These are phyloP conservation scores for Cylindricascospora bacillispora DNA, from an alignment of 1,139 yeast species.

Conservation along the genomic window DNA sequence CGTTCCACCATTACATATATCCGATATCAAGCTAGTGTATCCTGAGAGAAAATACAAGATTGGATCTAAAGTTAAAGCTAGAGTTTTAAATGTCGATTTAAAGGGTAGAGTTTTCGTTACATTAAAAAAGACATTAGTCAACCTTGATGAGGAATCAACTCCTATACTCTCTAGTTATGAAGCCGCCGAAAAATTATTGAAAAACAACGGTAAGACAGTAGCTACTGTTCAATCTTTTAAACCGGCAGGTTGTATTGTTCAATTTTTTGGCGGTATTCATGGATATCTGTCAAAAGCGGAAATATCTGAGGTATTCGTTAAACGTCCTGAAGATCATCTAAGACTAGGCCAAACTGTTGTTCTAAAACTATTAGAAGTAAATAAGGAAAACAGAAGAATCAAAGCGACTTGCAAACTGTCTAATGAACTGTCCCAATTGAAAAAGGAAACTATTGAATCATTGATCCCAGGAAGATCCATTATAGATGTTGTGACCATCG, in stretches of 20 bases:
- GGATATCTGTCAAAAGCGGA: slow-evolving; percentile 82
- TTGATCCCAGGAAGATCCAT: slow-evolving; percentile 53
- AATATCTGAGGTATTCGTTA: slow-evolving; percentile 79
- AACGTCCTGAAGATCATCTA: slow-evolving; percentile 64
- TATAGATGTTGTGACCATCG: slow-evolving; percentile 50
- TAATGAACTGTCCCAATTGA: slow-evolving; percentile 37
- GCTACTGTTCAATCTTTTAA: slow-evolving; percentile 68
- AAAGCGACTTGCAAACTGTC: slow-evolving; percentile 66
- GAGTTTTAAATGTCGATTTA: slow-evolving; percentile 37
- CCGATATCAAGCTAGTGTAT: slow-evolving; percentile 71
- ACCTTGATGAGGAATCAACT: slow-evolving; percentile 48
- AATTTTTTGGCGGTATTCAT: slow-evolving; percentile 65
- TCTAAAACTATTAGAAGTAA: slow-evolving; percentile 51
- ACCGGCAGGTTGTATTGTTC: slow-evolving; percentile 68
- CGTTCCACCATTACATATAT: slow-evolving; percentile 66
- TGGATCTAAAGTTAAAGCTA: slow-evolving; percentile 68
- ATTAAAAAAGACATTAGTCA: slow-evolving; percentile 71
- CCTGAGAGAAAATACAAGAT: slow-evolving; percentile 88
- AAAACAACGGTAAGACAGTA: slow-evolving; percentile 46
- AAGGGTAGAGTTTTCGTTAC: slow-evolving; percentile 46
- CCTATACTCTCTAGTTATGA: slow-evolving; percentile 31
- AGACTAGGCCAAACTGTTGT: slow-evolving; percentile 75
- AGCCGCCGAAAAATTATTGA: slow-evolving; percentile 29
- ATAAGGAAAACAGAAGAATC: slow-evolving; percentile 43
- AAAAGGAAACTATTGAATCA: slow-evolving; percentile 35